Evolutionary conservation across 2,329 filamentous ascomycete species (phyloP), one percentile per base, ranked within the genome.

Genomic region (Clonostachys chloroleuca): DNA sequence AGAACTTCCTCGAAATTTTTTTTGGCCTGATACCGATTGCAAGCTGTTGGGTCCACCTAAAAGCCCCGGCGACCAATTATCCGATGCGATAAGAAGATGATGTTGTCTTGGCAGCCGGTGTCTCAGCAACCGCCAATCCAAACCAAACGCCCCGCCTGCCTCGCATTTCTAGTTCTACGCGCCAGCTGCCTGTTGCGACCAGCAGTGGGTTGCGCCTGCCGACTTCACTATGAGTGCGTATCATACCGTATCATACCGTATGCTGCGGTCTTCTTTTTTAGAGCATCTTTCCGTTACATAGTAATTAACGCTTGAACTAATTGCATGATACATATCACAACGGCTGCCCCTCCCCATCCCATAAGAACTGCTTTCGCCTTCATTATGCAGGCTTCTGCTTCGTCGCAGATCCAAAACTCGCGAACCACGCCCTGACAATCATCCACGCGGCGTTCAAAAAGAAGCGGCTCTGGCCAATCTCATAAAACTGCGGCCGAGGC

Each of bases 401-500:
- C 33, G 24, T 17, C 34, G 13, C 39, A 39, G 17, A 39, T 4
- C 24, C 24, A 18, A 45, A 45, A 34, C 39, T 24, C 7, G 35
- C 50, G 30, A 64, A 55, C 51, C 57, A 59, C n/a, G 65, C 66
- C 51, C 62, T 66, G 43, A 73, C 18, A 41, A 39, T 39, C 54
- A 65, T 59, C 63, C 67, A 72, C 5, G 65, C 52, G 41, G 70
- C 54, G 7, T 60, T 61, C 17, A 69, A 6, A 18, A 59, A 57
- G 37, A 39, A 39, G 36, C 14, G 65, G 66, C 13, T 57, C 57
- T 68, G 57, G n/a, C 67, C 59, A 46, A 66, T 59, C 3, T 47
- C 54, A 50, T 77, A 79, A 43, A 63, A 53, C 55, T 75, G 70
- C 3, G 62, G 60, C 41, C 75, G 67, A 43, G 77, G 74, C 5